A percentile compares a stretch with the other conserved stretches of the same genome.
phyloP scores from a whole-genome alignment of 768 basidiomycete species.

The Crucibulum laeve region DNA sequence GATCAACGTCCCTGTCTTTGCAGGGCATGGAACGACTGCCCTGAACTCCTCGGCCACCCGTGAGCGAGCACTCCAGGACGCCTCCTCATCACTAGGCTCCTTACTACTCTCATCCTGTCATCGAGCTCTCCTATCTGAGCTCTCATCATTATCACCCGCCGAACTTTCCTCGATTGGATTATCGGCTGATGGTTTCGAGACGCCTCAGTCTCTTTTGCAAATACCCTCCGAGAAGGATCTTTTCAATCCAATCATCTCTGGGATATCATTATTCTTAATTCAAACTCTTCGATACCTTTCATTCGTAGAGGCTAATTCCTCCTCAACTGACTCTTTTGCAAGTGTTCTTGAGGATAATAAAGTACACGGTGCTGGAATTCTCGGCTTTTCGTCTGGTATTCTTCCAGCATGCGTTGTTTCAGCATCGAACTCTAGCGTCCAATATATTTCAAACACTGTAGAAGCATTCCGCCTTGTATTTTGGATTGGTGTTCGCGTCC shows the following conservation, averaged over 20 bases:
- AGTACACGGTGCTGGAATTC: conserved; percentile 28
- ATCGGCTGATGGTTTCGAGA: conserved; percentile 38
- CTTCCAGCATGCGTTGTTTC: conserved; percentile 49
- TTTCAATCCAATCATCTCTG: conserved; percentile 46
- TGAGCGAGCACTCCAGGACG: conserved; percentile 36
- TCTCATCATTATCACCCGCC: conserved; percentile 33
- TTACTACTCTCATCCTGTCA: conserved; percentile 48
- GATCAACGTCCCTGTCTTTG: conserved; percentile 52
- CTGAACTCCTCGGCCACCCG: conserved; percentile 24
- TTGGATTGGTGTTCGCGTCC: conserved; percentile 47
- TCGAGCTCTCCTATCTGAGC: conserved; percentile 43
- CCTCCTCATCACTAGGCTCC: conserved; percentile 32
- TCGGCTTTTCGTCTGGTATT: conserved; percentile 57
- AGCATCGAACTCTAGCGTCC: conserved; percentile 31
- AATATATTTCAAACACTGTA: conserved; percentile 38
- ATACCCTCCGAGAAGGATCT: conserved; percentile 26
- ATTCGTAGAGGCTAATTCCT: conserved; percentile 24
- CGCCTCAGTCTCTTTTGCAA: conserved; percentile 32
- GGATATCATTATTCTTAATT: conserved; percentile 41
- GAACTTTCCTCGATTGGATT: conserved; percentile 32
- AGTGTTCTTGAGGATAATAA: conserved; percentile 28
- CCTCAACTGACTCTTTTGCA: conserved; percentile 13
- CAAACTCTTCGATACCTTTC: conserved; percentile 52
- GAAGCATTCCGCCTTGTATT: conserved; percentile 47
- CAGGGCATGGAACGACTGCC: conserved; percentile 48